A percentile compares a stretch with the other conserved stretches of the same genome.
Evolutionary conservation across 1,284 basidiomycete species (phyloP).

Genomic region (Trametes polyzona): DNA sequence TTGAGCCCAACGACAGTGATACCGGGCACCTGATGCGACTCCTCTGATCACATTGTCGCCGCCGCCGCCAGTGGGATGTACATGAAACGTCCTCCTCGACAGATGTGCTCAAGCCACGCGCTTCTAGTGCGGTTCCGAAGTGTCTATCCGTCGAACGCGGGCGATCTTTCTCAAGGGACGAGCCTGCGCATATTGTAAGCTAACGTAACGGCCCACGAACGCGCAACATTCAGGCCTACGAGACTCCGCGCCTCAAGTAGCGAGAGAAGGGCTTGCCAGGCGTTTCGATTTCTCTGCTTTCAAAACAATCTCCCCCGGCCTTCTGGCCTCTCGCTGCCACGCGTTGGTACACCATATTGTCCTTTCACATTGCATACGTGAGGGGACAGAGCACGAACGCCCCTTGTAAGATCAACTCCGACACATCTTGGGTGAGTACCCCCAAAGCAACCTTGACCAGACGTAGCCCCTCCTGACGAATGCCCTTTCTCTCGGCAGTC

Average conservation of each 20-base stretch:
- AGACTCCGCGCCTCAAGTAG: neutral
- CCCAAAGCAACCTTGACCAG: too few relatives aligned
- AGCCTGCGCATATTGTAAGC: too few relatives aligned
- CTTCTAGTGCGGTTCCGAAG: neutral
- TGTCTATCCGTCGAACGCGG: neutral
- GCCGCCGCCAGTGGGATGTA: neutral
- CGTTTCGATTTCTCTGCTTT: neutral
- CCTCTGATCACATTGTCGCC: too few relatives aligned
- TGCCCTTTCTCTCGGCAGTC: too few relatives aligned
- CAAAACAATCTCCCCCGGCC: too few relatives aligned
- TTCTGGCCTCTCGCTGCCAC: too few relatives aligned
- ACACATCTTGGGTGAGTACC: neutral
- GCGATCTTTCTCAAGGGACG: neutral
- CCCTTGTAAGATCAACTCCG: constrained; percentile 1
- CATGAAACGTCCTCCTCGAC: neutral
- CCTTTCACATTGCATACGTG: neutral
- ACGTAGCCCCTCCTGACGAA: too few relatives aligned
- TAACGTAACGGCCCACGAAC: neutral
- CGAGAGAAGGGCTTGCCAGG: neutral
- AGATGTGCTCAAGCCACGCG: neutral
- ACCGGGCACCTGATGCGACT: too few relatives aligned
- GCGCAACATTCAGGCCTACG: neutral
- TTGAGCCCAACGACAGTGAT: too few relatives aligned
- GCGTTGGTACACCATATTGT: too few relatives aligned
- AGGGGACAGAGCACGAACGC: constrained; percentile 5